A percentile compares a stretch with the other conserved stretches of the same genome.
These are phyloP conservation scores for Chalciporus sp. DNA, from an alignment of 1,284 basidiomycete species.

Conservation along the genomic window DNA sequence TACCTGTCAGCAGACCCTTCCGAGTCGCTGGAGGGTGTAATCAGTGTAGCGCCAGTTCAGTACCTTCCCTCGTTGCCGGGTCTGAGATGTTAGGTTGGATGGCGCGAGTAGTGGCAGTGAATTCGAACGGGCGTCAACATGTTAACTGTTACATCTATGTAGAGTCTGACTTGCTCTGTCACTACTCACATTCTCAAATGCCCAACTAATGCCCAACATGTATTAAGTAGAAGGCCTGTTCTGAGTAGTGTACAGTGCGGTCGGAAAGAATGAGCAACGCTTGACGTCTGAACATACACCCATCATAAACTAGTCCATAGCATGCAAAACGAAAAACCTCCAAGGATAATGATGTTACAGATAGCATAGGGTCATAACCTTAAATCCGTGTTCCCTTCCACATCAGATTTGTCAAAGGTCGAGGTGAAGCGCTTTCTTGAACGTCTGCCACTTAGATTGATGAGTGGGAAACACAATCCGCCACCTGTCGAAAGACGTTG, in stretches of 20 bases:
- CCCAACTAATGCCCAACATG: not conserved
- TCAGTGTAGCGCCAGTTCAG: no score
- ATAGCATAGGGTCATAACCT: slow-evolving; percentile 26
- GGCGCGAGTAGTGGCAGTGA: no score
- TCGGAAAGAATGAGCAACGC: slow-evolving; percentile 8
- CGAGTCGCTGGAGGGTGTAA: no score
- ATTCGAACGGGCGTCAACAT: no score
- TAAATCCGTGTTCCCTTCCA: slow-evolving; percentile 3
- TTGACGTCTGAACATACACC: slow-evolving; percentile 9
- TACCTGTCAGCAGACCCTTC: no score
- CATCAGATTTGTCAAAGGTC: slow-evolving; percentile 21
- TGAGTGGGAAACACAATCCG: slow-evolving; percentile 33
- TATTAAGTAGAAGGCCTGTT: slow-evolving; percentile 2
- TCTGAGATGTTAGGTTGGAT: no score
- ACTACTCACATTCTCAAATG: no score
- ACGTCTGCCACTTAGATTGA: slow-evolving; percentile 34
- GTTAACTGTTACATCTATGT: no score
- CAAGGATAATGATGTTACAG: slow-evolving; percentile 18
- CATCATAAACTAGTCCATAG: slow-evolving; percentile 15
- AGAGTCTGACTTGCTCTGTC: not conserved
- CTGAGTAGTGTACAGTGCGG: slow-evolving; percentile 34
- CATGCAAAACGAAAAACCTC: slow-evolving; percentile 11
- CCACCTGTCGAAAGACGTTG: slow-evolving; percentile 25
- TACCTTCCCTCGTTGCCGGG: no score
- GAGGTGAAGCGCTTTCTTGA: slow-evolving; percentile 33